A percentile compares a stretch with the other conserved stretches of the same genome.
These are phyloP conservation scores for Phanerochaete sordida DNA, from an alignment of 768 basidiomycete genomes.

Conservation along the genomic window DNA sequence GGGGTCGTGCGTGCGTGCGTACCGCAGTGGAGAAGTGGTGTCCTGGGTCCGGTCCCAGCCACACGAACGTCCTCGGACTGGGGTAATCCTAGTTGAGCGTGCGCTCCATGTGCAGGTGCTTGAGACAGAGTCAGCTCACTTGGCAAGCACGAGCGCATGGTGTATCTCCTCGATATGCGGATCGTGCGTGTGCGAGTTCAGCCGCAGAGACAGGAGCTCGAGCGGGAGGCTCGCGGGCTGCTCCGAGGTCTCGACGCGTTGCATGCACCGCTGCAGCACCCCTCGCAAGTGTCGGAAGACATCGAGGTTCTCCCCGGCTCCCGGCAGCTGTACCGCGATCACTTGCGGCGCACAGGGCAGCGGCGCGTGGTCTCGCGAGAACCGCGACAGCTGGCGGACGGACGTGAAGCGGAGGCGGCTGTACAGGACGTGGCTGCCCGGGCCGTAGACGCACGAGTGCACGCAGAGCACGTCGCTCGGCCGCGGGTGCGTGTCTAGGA, in stretches of 20 bases:
- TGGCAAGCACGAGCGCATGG: conserved; percentile 30
- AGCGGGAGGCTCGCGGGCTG: conserved; percentile 1
- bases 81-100: not conserved
- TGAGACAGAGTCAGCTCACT: conserved; percentile 30
- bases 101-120: not conserved
- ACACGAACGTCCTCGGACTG: conserved; percentile 47
- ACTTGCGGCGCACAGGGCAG: conserved; percentile 24
- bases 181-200: conserved; percentile 37
- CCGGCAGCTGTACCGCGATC: conserved; percentile 26
- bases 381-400: conserved; percentile 22
- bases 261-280: conserved; percentile 24
- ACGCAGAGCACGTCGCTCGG: conserved; percentile 20
- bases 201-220: conserved; percentile 28
- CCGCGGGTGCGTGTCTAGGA: conserved; percentile 10
- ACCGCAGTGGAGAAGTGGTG: conserved; percentile 65
- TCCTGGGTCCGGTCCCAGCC: conserved; percentile 60
- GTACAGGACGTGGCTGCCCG: conserved; percentile 22
- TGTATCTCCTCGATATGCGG: conserved; percentile 26
- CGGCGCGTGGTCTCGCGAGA: conserved; percentile 12
- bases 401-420: conserved; percentile 21
- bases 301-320: conserved; percentile 25
- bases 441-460: conserved; percentile 14
- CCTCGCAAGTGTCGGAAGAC: conserved; percentile 26
- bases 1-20: not conserved
- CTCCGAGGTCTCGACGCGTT: not conserved